A percentile compares a stretch with the other conserved stretches of the same genome.
These are phyloP conservation scores for Penicillium thymicola DNA, from an alignment of 2,329 filamentous ascomycete genomes.

Conservation along the genomic window DNA sequence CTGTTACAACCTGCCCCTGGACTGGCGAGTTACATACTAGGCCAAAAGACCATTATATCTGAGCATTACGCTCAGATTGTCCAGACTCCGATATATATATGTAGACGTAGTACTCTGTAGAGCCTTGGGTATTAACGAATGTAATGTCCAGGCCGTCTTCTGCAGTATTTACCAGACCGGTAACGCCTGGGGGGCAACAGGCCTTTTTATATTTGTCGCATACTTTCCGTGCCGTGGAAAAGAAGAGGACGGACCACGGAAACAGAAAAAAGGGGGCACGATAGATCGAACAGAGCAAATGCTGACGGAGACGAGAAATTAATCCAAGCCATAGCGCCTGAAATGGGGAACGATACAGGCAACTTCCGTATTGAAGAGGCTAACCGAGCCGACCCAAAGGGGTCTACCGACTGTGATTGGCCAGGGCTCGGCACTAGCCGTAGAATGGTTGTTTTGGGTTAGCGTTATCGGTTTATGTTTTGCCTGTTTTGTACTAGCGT, in stretches of 20 bases:
- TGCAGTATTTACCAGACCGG: neutral
- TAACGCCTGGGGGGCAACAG: neutral
- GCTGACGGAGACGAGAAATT: neutral
- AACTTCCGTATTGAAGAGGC: neutral
- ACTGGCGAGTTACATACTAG: too few relatives aligned
- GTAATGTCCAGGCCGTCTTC: neutral
- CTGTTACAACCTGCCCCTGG: too few relatives aligned
- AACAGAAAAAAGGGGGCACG: neutral
- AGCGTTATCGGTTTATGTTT: neutral
- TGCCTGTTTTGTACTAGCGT: neutral
- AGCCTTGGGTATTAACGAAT: neutral
- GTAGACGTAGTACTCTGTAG: neutral
- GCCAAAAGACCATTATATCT: too few relatives aligned
- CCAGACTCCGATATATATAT: too few relatives aligned
- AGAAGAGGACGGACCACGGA: constrained; percentile 1
- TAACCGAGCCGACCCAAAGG: neutral
- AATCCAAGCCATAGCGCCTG: neutral
- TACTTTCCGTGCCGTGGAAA: neutral
- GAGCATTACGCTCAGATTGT: too few relatives aligned
- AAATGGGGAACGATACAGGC: neutral
- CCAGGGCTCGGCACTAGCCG: neutral
- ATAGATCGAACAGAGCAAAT: too few relatives aligned
- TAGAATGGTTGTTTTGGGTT: neutral
- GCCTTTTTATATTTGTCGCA: too few relatives aligned
- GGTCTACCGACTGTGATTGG: neutral